phyloP scores from a whole-genome alignment of 805 yeast genomes.

The Zygosaccharomyces bisporus region DNA sequence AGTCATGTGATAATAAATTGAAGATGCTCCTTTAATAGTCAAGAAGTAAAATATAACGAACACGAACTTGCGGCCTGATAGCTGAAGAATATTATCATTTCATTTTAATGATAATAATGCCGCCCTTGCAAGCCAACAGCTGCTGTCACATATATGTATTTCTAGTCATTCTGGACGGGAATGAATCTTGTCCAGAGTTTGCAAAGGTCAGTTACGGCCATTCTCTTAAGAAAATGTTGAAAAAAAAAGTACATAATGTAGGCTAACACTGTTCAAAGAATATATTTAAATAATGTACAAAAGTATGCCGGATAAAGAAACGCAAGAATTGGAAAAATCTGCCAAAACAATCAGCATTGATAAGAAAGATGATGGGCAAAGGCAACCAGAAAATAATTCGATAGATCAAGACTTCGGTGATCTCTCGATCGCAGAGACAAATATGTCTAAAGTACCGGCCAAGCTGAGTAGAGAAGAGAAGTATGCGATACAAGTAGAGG shows the following conservation, averaged over 20 bases:
- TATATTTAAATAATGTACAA: not conserved
- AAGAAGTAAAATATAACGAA: no score
- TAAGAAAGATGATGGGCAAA: not conserved
- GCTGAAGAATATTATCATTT: not conserved
- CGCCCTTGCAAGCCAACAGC: not conserved
- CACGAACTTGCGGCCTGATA: not conserved
- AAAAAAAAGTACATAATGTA: no score
- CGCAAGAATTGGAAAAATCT: not conserved
- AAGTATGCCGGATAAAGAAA: not conserved
- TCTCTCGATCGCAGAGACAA: slow-evolving; percentile 2
- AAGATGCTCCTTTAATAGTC: not conserved
- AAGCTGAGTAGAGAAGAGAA: slow-evolving; percentile 18
- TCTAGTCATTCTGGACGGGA: slow-evolving; percentile 3
- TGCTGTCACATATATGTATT: not conserved
- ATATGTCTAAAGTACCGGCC: slow-evolving; percentile 3
- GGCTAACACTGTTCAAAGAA: no score
- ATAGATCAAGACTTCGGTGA: slow-evolving; percentile 1
- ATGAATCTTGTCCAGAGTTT: not conserved
- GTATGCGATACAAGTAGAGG: slow-evolving; percentile 38
- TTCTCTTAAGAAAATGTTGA: not conserved
- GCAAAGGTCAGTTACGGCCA: not conserved
- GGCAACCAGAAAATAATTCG: not conserved
- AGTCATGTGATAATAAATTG: not conserved
- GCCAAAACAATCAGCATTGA: not conserved
- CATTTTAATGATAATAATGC: no score